Base-by-base conservation (phyloP, 495 filamentous ascomycete genomes). In the Rusavskia elegans region DNA sequence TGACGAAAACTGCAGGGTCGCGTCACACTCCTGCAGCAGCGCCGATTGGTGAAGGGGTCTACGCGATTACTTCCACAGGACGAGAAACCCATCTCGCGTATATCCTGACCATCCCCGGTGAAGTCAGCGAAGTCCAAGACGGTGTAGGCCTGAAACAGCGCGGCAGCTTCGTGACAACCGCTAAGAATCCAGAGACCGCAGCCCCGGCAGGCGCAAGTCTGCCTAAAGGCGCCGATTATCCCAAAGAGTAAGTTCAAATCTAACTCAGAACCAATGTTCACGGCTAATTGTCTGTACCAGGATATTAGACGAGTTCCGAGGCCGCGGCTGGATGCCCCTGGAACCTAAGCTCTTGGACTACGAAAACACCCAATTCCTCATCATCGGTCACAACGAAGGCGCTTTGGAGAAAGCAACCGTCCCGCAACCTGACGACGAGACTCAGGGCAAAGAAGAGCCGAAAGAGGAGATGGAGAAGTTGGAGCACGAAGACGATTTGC, bases 11-110 rank as follows among this genome's bases (percentile, higher is more conserved):
- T 2, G 70, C 61, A 2, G 89, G 80, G 7, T 77, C 79, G 30
- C 77, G 85, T n/a, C 79, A 81, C 30, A 72, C 69, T 7, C 83
- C 84, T 3, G 78, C 85, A 2, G 84, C 85, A 13, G 77, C 75
- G 2, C 84, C 85, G 1, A 76, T 89, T 30, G 89, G 80, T 0
- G 87, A 95, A 66, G 90, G 90, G 2, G 79, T 95, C 17, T 95
- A 97, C 61, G 84, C 83, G 1, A 80, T 96, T 49, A 87, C 82
- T 0, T 79, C 73, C 16, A 84, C 84, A 0, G 80, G 80, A 2
- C 68, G 79, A 2, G 73, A 80, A 38, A 84, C 83, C 6, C 87
- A 93, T 58, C 71, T 97, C 5, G 84, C 75, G 0, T 96, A 97
- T 57, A 72, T 89, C 35, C 59, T 95, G 53, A 95, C 87, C 0